phyloP scores from a whole-genome alignment of 306 rosid species.

The Myrica gale region DNA sequence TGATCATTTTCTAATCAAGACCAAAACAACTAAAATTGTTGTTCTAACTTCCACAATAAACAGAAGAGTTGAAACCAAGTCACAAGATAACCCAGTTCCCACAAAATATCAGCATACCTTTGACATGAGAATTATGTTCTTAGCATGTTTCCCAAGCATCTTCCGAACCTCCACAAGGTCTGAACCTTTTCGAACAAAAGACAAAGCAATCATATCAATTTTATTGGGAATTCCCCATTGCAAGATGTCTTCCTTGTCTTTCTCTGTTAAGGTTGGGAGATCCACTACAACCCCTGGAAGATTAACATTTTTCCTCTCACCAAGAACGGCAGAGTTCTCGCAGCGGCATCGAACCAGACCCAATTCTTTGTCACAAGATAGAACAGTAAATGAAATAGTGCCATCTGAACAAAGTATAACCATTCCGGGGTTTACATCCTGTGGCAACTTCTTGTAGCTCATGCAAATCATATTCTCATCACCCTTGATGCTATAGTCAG shows the following conservation, averaged over 20 bases:
- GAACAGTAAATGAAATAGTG: constrained; percentile 74
- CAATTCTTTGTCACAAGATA: constrained; percentile 57
- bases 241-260: constrained; percentile 88
- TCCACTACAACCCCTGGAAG: constrained; percentile 90
- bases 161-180: constrained; percentile 84
- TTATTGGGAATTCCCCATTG: constrained; percentile 85
- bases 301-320: constrained; percentile 96
- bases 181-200: constrained; percentile 93
- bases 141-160: constrained; percentile 76
- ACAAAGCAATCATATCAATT: constrained; percentile 95
- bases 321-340: constrained; percentile 89
- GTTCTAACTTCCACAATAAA: neutral
- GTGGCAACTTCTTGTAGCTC: constrained; percentile 94
- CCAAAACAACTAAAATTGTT: neutral
- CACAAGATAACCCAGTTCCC: neutral
- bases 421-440: constrained; percentile 85
- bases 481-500: constrained; percentile 84
- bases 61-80: neutral
- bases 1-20: neutral
- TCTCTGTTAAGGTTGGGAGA: constrained; percentile 93
- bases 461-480: constrained; percentile 74
- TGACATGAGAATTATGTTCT: constrained; percentile 91
- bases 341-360: constrained; percentile 83
- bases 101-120: constrained; percentile 51
- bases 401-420: constrained; percentile 95